These are phyloP conservation scores for Aeschynomene evenia DNA, from an alignment of 306 rosid species.

Conservation along the genomic window DNA sequence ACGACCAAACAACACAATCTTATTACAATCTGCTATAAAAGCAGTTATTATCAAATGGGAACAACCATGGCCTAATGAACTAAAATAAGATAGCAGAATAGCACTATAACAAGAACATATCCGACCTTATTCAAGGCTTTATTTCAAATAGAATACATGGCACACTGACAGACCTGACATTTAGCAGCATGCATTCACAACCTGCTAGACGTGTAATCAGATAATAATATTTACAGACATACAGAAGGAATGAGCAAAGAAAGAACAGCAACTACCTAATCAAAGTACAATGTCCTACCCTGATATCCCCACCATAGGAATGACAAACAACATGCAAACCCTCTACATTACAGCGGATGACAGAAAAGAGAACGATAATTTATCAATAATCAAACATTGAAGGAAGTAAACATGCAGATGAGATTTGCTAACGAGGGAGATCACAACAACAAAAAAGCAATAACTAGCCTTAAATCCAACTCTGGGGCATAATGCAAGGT, in stretches of 20 bases:
- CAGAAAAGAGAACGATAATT: constrained; percentile 31
- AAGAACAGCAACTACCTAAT: constrained; percentile 48
- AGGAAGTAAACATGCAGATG: constrained; percentile 41
- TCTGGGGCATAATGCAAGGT: constrained; percentile 39
- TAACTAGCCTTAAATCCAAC: constrained; percentile 58
- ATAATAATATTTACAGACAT: constrained; percentile 56
- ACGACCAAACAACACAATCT: neutral
- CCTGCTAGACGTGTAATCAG: constrained; percentile 44
- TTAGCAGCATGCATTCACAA: constrained; percentile 49
- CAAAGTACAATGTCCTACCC: constrained; percentile 43
- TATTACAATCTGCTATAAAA: neutral
- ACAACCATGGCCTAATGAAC: neutral
- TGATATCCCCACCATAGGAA: constrained; percentile 32
- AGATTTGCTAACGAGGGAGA: constrained; percentile 38
- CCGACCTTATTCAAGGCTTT: constrained; percentile 29
- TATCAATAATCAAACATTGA: constrained; percentile 30
- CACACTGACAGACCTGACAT: constrained; percentile 51
- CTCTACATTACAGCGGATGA: constrained; percentile 43
- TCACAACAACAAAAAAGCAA: constrained; percentile 28
- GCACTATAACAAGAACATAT: neutral
- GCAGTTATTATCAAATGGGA: neutral
- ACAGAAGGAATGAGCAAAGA: constrained; percentile 23
- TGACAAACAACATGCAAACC: constrained; percentile 32
- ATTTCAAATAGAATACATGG: constrained; percentile 53
- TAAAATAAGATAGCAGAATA: neutral